These are phyloP conservation scores for Talinum fruticosum DNA, from an alignment of 148 eudicot species.

Conservation along the genomic window DNA sequence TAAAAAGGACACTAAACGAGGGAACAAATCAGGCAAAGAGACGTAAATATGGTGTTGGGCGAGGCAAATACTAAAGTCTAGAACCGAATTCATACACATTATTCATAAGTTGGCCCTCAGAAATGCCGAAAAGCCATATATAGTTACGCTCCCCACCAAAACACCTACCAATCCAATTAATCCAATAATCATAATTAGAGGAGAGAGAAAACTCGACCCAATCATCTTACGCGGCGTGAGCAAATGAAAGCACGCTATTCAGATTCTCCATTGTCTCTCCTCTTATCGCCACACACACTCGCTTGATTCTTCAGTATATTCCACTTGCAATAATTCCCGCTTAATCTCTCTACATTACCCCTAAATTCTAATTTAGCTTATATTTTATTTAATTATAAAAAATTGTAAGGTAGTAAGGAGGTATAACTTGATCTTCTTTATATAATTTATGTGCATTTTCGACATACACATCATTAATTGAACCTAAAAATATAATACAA, in stretches of 20 bases:
- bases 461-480: too few relatives aligned
- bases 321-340: constrained; percentile 5
- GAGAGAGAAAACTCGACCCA: constrained; percentile 10
- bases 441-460: too few relatives aligned
- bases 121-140: constrained; percentile 9
- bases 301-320: constrained; percentile 20
- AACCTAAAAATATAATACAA: too few relatives aligned
- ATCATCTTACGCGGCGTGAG: constrained; percentile 30
- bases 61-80: too few relatives aligned
- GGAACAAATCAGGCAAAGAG: too few relatives aligned
- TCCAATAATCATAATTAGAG: not conserved
- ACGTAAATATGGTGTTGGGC: too few relatives aligned
- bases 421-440: too few relatives aligned
- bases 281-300: not conserved
- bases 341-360: not conserved
- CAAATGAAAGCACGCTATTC: constrained; percentile 10
- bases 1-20: too few relatives aligned
- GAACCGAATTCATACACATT: too few relatives aligned
- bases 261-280: constrained; percentile 1
- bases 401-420: too few relatives aligned
- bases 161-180: not conserved
- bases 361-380: not conserved
- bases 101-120: constrained; percentile 10
- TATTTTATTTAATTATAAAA: too few relatives aligned
- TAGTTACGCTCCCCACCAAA: not conserved